Percentiles rank a stretch among this genome's conserved stretches.
These are phyloP conservation scores for Boletellus emodensis DNA, from an alignment of 768 basidiomycete species.

Conservation along the genomic window DNA sequence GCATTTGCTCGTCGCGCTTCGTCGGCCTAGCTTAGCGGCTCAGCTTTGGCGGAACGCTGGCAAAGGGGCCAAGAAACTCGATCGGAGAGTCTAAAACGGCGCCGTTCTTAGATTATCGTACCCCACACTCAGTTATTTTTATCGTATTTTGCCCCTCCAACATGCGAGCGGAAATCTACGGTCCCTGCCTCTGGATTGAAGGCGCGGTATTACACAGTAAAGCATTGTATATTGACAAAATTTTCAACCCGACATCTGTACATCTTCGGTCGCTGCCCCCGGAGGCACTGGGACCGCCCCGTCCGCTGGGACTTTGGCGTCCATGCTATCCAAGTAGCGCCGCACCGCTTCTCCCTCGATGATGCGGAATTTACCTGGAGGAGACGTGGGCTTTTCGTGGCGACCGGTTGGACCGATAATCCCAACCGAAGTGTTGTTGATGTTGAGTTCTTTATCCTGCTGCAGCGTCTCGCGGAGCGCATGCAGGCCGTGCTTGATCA, in stretches of 20 bases:
- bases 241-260: conserved; percentile 75
- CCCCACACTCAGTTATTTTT: conserved; percentile 26
- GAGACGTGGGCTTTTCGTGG: conserved; percentile 50
- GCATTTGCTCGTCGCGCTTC: conserved; percentile 67
- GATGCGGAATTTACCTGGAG: conserved; percentile 73
- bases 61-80: conserved; percentile 13
- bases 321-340: conserved; percentile 74
- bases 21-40: conserved; percentile 66
- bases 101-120: conserved; percentile 11
- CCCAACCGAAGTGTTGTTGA: conserved; percentile 92
- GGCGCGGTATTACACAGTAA: background rate
- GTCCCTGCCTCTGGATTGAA: conserved; percentile 3
- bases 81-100: conserved; percentile 1
- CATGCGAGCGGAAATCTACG: background rate
- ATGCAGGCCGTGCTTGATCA: conserved; percentile 90
- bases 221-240: conserved; percentile 13
- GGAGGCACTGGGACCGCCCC: conserved; percentile 38
- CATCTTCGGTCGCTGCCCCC: conserved; percentile 55
- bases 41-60: conserved; percentile 50
- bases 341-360: conserved; percentile 79
- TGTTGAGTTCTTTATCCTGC: conserved; percentile 94
- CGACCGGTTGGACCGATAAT: conserved; percentile 75
- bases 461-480: conserved; percentile 96
- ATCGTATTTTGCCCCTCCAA: background rate
- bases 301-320: conserved; percentile 55